Evolutionary conservation across 345 rosid genomes (phyloP), one percentile per base, ranked within the genome.

Genomic region (Nasturtium officinale): DNA sequence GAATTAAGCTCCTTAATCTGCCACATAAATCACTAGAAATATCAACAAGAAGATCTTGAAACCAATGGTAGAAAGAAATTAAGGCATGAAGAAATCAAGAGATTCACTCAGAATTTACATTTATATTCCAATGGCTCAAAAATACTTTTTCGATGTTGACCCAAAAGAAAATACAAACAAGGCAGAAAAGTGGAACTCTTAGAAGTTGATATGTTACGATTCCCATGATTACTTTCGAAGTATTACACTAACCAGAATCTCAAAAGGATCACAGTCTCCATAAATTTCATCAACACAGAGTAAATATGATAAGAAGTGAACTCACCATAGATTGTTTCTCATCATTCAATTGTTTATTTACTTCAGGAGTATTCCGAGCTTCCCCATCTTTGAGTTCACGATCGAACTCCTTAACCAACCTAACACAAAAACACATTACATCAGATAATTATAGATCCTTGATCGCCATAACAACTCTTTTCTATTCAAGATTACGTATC

Each of bases 1-100:
- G 98, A 87, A 72, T 94, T 91, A 78, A 91, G 85, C 80, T 94
- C 97, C 73, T 91, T 94, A 74, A 94, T 90, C 97, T 89, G 90
- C 78, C 73, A 69, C 67, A 74, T 56, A 17, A 13, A 75, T 33
- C 73, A 33, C 28, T 25, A 18, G 43, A 75, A 11, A 38, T 33
- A 46, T 53, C 65, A 47, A 59, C 63, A 55, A 48, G 32, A 38
- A 46, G 46, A 61, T 65, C 12, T 65, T 42, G 62, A 37, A 38
- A 60, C 30, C 71, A 64, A 72, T 16, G 58, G 42, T 53, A 42
- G 60, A 4, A 58, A 70, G 51, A 74, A 55, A 73, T 28, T 18
- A 7, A 40, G 17, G 59, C 35, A 26, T 0, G 9, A 21, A 9
- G 15, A 45, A 25, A 28, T 9, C 9, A 1, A 26, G 42, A 35